Percentiles rank a stretch among this genome's conserved stretches.
phyloP scores from a whole-genome alignment of 768 basidiomycete species.

The Lentinula raphanica region DNA sequence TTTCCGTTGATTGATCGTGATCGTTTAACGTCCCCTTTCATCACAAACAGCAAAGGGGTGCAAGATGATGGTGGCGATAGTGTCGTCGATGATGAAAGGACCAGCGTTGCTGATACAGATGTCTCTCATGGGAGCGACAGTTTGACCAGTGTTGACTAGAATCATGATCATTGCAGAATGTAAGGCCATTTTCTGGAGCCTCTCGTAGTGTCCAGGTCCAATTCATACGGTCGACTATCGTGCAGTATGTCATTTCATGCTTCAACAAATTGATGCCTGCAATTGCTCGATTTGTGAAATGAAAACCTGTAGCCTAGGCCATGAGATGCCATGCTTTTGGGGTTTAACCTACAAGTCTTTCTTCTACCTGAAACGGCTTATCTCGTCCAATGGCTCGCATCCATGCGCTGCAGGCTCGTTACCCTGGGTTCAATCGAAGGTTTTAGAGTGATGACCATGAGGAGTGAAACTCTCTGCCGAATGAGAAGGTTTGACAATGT shows the following conservation, averaged over 20 bases:
- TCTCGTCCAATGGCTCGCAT: background rate
- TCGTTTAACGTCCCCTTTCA: background rate
- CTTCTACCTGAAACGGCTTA: background rate
- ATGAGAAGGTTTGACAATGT: background rate
- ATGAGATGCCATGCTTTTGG: too few species aligned
- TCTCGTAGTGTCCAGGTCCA: too few species aligned
- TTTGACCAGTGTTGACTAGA: slow-evolving; percentile 9
- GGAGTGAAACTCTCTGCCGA: background rate
- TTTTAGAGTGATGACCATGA: background rate
- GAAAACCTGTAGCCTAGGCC: too few species aligned
- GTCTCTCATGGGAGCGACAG: slow-evolving; percentile 1
- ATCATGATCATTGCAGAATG: too few species aligned
- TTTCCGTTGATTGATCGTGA: background rate
- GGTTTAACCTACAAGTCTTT: too few species aligned
- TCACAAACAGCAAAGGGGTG: background rate
- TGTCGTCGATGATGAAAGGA: background rate
- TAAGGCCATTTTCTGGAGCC: too few species aligned
- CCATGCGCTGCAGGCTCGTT: background rate
- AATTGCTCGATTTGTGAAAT: too few species aligned
- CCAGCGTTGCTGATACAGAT: slow-evolving; percentile 7
- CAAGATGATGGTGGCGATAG: background rate
- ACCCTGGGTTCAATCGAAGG: background rate
- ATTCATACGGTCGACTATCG: too few species aligned
- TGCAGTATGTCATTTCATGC: too few species aligned
- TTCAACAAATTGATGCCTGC: too few species aligned